Conservation (phyloP, 2,329 filamentous ascomycete genomes). For the Fusarium veterinarium region DNA sequence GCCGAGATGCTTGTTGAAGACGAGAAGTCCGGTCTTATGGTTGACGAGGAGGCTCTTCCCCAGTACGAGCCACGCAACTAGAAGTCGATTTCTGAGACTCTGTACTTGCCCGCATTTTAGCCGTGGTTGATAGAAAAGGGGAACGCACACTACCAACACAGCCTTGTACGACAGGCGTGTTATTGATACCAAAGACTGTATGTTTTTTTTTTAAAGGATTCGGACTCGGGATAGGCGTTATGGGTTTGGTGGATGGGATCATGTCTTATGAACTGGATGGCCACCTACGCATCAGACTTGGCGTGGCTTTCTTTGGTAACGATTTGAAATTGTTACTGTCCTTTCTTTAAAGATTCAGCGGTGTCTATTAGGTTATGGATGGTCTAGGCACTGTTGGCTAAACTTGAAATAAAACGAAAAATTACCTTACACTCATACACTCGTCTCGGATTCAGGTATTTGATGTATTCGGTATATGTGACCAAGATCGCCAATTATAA, state of each 20-base stretch:
- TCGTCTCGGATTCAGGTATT: neutral
- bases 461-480: too few species aligned
- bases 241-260: conserved; percentile 19
- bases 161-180: conserved; percentile 8
- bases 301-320: conserved; percentile 12
- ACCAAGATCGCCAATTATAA: neutral
- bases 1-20: conserved; percentile 54
- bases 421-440: neutral
- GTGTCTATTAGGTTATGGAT: conserved; percentile 4
- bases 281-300: neutral
- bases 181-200: conserved; percentile 38
- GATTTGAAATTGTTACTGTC: conserved; percentile 19
- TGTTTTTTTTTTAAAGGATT: conserved; percentile 15
- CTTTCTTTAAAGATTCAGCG: conserved; percentile 23
- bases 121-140: neutral
- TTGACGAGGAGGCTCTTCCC: conserved; percentile 48
- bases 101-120: neutral
- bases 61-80: conserved; percentile 46
- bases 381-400: conserved; percentile 13
- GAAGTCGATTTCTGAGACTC: neutral
- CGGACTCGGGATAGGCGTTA: conserved; percentile 26
- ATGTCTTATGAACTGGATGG: conserved; percentile 31
- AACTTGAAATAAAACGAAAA: neutral
- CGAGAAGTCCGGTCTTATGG: conserved; percentile 65
- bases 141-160: conserved; percentile 5